Conservation (phyloP, 2,329 filamentous ascomycete genomes). For the Arthrobotrys conoides region DNA sequence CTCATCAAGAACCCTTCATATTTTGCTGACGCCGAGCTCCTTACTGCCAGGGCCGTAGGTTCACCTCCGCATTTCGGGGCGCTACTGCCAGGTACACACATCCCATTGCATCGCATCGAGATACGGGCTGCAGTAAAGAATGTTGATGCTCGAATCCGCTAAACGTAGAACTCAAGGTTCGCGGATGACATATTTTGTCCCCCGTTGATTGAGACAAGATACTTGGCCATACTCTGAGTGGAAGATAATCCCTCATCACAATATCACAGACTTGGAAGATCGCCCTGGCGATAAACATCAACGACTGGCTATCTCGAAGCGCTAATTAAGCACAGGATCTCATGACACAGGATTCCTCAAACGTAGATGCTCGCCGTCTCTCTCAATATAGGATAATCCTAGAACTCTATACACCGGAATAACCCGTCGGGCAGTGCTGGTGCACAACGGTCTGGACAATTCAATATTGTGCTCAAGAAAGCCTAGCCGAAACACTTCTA, state of each 20-base stretch:
- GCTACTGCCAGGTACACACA: slow-evolving; percentile 21
- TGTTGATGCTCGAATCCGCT: slow-evolving; percentile 14
- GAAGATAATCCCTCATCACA: slow-evolving; percentile 20
- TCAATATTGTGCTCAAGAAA: too few relatives aligned
- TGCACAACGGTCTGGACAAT: too few relatives aligned
- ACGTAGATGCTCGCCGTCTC: slow-evolving; percentile 32
- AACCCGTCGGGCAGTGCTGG: too few relatives aligned
- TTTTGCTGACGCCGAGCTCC: slow-evolving; percentile 33
- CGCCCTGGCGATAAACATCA: slow-evolving; percentile 40
- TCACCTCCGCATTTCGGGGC: background rate
- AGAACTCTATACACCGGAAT: background rate
- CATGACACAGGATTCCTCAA: slow-evolving; percentile 14
- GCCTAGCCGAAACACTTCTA: too few relatives aligned
- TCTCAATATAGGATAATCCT: slow-evolving; percentile 18
- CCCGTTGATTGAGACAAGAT: slow-evolving; percentile 33
- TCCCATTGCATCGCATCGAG: slow-evolving; percentile 11
- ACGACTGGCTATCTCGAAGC: slow-evolving; percentile 44
- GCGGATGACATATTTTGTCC: slow-evolving; percentile 11
- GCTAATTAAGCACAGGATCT: slow-evolving; percentile 45
- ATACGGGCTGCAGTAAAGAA: slow-evolving; percentile 27
- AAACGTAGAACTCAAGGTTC: slow-evolving; percentile 32
- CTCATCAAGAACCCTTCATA: slow-evolving; percentile 27
- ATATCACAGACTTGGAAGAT: slow-evolving; percentile 38
- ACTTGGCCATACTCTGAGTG: slow-evolving; percentile 43
- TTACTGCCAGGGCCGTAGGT: slow-evolving; percentile 17